phyloP scores from a whole-genome alignment of 768 basidiomycete species.

The Lentinula aciculospora region DNA sequence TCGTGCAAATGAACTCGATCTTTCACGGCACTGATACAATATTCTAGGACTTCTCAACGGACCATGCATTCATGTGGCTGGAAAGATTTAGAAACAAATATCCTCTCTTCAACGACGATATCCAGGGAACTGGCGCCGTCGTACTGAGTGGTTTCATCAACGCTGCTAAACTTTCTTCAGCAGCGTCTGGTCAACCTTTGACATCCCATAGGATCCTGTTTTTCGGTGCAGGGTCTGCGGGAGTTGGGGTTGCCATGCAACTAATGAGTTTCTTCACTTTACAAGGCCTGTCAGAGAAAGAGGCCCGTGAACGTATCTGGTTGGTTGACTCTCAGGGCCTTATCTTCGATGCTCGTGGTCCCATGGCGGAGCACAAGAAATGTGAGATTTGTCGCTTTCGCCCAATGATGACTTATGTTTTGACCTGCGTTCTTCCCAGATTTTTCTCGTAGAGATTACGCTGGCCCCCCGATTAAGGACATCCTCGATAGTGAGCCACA shows the following conservation, averaged over 20 bases:
- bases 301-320: constrained; percentile 64
- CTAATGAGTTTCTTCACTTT: constrained; percentile 86
- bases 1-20: no score
- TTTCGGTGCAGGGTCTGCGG: constrained; percentile 91
- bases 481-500: constrained; percentile 40
- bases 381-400: constrained; percentile 39
- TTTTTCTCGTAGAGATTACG: constrained; percentile 68
- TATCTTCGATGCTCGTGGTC: constrained; percentile 62
- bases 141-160: constrained; percentile 88
- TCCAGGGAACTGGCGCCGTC: constrained; percentile 88
- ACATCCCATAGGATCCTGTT: constrained; percentile 82
- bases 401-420: constrained; percentile 47
- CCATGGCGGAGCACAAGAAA: constrained; percentile 69
- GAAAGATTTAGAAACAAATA: constrained; percentile 70
- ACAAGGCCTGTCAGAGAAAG: constrained; percentile 59
- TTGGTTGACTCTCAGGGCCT: constrained; percentile 77
- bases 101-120: constrained; percentile 86
- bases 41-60: constrained; percentile 82
- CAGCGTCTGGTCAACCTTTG: constrained; percentile 53
- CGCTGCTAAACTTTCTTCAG: constrained; percentile 70
- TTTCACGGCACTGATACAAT: no score
- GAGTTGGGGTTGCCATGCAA: constrained; percentile 89
- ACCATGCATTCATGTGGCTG: constrained; percentile 86
- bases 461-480: constrained; percentile 54
- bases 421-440: constrained; percentile 47